Evolutionary conservation across 2,329 filamentous ascomycete genomes (phyloP), one percentile per base, ranked within the genome.

Genomic region (Blastomyces parvus): DNA sequence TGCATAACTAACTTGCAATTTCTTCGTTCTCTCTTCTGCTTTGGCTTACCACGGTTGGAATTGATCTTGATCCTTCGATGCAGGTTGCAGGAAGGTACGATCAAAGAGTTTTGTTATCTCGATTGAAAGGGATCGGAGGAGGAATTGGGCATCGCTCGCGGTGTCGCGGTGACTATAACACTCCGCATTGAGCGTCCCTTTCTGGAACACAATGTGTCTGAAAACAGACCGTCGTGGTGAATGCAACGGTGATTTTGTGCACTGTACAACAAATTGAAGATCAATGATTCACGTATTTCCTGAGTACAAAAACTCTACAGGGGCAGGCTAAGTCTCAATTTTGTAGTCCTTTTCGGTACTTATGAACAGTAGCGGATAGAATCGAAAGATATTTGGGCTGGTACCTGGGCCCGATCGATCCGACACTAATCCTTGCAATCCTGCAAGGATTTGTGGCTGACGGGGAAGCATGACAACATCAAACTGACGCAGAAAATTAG

Each of bases 41-140:
- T 27, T 46, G 3, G 57, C 57, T 59, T 59, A 59, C 57, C 57
- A 59, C 25, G 33, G 42, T 19, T 46, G 40, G n/a, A 36, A 59
- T 59, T 59, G 57, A 59, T 59, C 57, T 59, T 42, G 57, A 36
- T 59, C 40, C 42, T 59, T 25, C 57, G 7, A 46, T 59, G 25
- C 40, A 40, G 36, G 40, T 46, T 59, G 22, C 5, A 59, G 57
- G 33, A 30, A 27, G 57, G 30, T 46, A 36, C n/a, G 57, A 33
- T 48, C 40, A 59, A 59, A 22, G 25, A 33, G 8, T 48, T 48
- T 33, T 40, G 17, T 36, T 59, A 59, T 36, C 42, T 48, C 22
- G 14, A 27, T 58, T 44, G 38, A 25, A 58, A 25, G 17, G 36
- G 36, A 44, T 59, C 38, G 22, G 25, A n/a, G 38, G 22, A 59